Percentiles rank a stretch among this genome's conserved stretches.
Evolutionary conservation across 2,329 filamentous ascomycete species (phyloP).

Genomic region (Hypoxylon sp.): DNA sequence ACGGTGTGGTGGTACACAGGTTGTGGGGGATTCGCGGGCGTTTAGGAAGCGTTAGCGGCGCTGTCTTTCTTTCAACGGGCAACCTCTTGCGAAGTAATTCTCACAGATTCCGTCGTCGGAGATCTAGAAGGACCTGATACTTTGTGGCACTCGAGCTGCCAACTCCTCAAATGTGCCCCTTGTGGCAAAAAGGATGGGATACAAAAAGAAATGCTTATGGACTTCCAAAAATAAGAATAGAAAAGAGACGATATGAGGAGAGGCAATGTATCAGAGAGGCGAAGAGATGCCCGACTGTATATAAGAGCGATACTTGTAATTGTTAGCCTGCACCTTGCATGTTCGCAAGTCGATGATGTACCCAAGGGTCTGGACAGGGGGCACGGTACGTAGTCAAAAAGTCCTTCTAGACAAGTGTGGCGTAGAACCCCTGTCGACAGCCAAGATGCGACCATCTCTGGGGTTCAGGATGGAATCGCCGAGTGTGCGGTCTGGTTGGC

Average conservation of each 20-base stretch:
- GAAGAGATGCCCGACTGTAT: conserved; percentile 45
- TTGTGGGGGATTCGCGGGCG: conserved; percentile 33
- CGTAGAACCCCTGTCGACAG: conserved; percentile 52
- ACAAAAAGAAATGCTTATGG: conserved; percentile 28
- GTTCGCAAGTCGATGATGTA: conserved; percentile 45
- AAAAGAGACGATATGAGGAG: conserved; percentile 44
- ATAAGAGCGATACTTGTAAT: conserved; percentile 48
- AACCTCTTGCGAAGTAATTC: conserved; percentile 26
- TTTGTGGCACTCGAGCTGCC: conserved; percentile 17
- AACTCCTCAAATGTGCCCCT: conserved; percentile 15
- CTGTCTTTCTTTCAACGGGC: conserved; percentile 39
- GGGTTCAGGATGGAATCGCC: conserved; percentile 51
- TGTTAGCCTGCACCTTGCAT: conserved; percentile 45
- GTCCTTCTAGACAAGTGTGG: conserved; percentile 50
- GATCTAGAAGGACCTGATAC: conserved; percentile 15
- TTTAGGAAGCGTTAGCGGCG: conserved; percentile 43
- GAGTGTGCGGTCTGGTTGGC: conserved; percentile 52
- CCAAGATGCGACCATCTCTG: conserved; percentile 49
- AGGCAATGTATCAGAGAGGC: conserved; percentile 44
- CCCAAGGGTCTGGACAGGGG: conserved; percentile 43
- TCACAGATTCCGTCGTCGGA: conserved; percentile 23
- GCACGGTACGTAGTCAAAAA: conserved; percentile 43
- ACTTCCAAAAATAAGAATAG: conserved; percentile 25
- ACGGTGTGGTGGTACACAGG: conserved; percentile 42
- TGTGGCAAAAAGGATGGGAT: conserved; percentile 28